These are phyloP conservation scores for Leccinum proximum DNA, from an alignment of 1,284 basidiomycete species.

Conservation along the genomic window DNA sequence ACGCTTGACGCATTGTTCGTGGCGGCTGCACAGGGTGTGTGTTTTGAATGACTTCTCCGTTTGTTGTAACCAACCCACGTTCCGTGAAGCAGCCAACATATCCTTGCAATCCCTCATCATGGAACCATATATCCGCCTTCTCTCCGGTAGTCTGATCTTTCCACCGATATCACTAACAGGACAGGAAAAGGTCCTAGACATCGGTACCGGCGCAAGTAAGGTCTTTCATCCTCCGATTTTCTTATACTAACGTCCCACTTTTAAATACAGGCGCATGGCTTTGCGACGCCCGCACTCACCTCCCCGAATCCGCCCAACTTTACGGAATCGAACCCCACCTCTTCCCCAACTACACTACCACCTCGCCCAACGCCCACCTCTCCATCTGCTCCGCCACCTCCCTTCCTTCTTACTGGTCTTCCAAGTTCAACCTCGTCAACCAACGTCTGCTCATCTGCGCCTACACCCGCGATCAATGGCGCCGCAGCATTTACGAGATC, in stretches of 20 bases:
- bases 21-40: slow-evolving; percentile 57
- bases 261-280: slow-evolving; percentile 20
- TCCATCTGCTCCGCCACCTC: slow-evolving; percentile 15
- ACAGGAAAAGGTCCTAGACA: slow-evolving; percentile 23
- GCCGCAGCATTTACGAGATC: slow-evolving; percentile 18
- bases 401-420: slow-evolving; percentile 25
- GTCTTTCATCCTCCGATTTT: too few species aligned
- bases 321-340: slow-evolving; percentile 20
- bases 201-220: slow-evolving; percentile 24
- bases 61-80: slow-evolving; percentile 1
- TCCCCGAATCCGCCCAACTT: slow-evolving; percentile 19
- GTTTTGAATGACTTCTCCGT: not conserved
- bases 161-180: slow-evolving; percentile 15
- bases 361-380: slow-evolving; percentile 18
- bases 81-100: slow-evolving; percentile 46
- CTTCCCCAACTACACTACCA: slow-evolving; percentile 9
- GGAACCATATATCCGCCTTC: slow-evolving; percentile 41
- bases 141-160: slow-evolving; percentile 21
- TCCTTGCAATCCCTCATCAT: slow-evolving; percentile 83
- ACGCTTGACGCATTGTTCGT: slow-evolving; percentile 77
- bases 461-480: slow-evolving; percentile 29
- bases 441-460: slow-evolving; percentile 32
- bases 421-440: slow-evolving; percentile 29
- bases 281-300: slow-evolving; percentile 12
- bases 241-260: not conserved